Evolutionary conservation across 208 protist species (phyloP).

Genomic region (Leishmania mexicana): DNA sequence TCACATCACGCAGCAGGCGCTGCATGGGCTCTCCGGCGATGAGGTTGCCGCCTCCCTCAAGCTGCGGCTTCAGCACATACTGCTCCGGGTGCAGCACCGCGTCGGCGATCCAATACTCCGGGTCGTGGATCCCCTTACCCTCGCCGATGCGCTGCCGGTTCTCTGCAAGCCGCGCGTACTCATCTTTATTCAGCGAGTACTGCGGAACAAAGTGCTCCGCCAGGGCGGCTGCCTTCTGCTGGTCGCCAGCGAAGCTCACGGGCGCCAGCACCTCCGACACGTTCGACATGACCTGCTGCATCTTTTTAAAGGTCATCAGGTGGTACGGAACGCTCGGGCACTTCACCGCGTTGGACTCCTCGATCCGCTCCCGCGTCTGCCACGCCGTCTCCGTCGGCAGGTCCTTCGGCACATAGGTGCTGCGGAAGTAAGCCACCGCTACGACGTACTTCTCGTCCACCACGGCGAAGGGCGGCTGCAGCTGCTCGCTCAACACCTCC

Average conservation of each 20-base stretch:
- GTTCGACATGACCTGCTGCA: constrained; percentile 94
- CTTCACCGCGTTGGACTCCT: constrained; percentile 91
- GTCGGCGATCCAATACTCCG: constrained; percentile 65
- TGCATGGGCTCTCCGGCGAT: constrained; percentile 81
- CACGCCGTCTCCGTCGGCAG: constrained; percentile 81
- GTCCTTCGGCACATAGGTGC: constrained; percentile 93
- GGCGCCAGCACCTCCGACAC: constrained; percentile 61
- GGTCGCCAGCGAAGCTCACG: constrained; percentile 59
- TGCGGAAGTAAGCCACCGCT: constrained; percentile 93
- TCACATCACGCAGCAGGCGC: constrained; percentile 40
- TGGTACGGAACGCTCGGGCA: constrained; percentile 96
- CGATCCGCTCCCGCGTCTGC: constrained; percentile 72
- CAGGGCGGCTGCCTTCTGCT: constrained; percentile 45
- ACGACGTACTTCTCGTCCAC: constrained; percentile 67
- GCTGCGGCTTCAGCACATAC: constrained; percentile 96
- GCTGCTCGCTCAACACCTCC: neutral
- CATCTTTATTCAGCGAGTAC: constrained; percentile 85
- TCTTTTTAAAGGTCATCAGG: constrained; percentile 95
- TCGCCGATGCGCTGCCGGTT: constrained; percentile 18
- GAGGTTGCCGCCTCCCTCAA: constrained; percentile 95
- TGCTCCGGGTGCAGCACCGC: constrained; percentile 67
- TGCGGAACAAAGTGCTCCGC: constrained; percentile 82
- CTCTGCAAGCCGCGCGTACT: constrained; percentile 38
- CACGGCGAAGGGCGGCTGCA: constrained; percentile 57
- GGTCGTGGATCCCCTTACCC: constrained; percentile 22